A percentile compares a stretch with the other conserved stretches of the same genome.
These are phyloP conservation scores for Conoideocrella luteorostrata DNA, from an alignment of 2,329 filamentous ascomycete species.

Conservation along the genomic window DNA sequence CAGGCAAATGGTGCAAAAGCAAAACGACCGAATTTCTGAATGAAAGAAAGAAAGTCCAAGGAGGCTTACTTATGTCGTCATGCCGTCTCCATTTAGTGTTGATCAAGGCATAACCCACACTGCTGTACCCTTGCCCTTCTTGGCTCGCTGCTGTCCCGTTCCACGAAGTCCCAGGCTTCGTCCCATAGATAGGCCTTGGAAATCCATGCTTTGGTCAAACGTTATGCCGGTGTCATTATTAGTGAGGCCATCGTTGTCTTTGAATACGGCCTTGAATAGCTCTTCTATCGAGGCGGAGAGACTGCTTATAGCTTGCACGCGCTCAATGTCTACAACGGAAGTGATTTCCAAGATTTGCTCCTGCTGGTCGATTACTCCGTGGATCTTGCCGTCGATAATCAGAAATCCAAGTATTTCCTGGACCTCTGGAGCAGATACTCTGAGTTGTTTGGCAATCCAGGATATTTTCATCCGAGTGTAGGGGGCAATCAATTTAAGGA, in stretches of 20 bases:
- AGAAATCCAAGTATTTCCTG: constrained; percentile 94
- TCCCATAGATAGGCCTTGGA: constrained; percentile 15
- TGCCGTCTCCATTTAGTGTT: not conserved
- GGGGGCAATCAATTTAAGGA: constrained; percentile 86
- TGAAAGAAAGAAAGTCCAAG: not conserved
- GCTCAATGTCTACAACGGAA: constrained; percentile 65
- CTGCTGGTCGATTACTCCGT: constrained; percentile 85
- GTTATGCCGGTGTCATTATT: constrained; percentile 17
- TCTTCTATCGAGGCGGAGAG: constrained; percentile 65
- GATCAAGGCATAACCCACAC: constrained; percentile 5
- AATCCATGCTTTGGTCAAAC: constrained; percentile 24
- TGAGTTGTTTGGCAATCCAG: constrained; percentile 84
- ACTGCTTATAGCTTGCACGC: constrained; percentile 63
- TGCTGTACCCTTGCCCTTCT: constrained; percentile 1
- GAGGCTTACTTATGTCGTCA: not conserved
- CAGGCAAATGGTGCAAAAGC: too few species aligned
- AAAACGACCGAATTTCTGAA: too few species aligned
- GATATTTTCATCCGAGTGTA: constrained; percentile 86
- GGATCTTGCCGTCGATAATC: constrained; percentile 83
- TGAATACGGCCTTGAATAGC: constrained; percentile 67
- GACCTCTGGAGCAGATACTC: constrained; percentile 78
- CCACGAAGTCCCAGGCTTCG: constrained; percentile 7
- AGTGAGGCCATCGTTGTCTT: constrained; percentile 67
- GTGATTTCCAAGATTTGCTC: constrained; percentile 77
- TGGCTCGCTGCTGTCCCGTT: constrained; percentile 6